Evolutionary conservation across 192 early-diverging fungal species (phyloP), one percentile per base, ranked within the genome.

Genomic region (Umbelopsis ramanniana): DNA sequence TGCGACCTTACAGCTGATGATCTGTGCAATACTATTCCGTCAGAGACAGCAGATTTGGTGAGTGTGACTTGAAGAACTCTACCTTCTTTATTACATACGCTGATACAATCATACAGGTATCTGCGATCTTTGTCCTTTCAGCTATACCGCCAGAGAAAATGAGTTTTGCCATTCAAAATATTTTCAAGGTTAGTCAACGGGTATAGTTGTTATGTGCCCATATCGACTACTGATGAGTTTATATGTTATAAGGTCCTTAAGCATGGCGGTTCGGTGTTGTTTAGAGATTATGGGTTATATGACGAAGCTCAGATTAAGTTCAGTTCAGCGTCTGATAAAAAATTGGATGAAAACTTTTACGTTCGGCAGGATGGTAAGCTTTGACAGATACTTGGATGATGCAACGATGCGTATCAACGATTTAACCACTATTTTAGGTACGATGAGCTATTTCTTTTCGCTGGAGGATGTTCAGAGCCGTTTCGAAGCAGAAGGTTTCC

Each of bases 261-360:
- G 72, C 91, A 95, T 0, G 97, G 96, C 37, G 96, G 96, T 4
- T 79, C 89, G n/a, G 77, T 98, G 0, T 81, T 97, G 52, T 96
- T 99, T 81, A 83, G 98, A 52, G 98, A 99, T 80, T 99, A 99
- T 79, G 98, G 92, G 4, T 75, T 96, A 6, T 98, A 97, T 78
- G 98, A 99, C 77, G 89, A 95, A 69, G 94, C 98, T 10, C 97
- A 99, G 77, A 84, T 99, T 74, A 90, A 95, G 73, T 96, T 99
- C 78, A 85, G 85, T 14, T 79, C 72, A 10, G 68, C 78, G 40
- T 77, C 86, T 1, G 92, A 92, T 46, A 90, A 94, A 38, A 89
- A 93, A 76, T 81, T 99, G 9, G 91, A 96, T 26, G 92, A 94
- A 33, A 97, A 98, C 78, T 84, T 99, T 47, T 99, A 99, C 82